Evolutionary conservation across 2,329 filamentous ascomycete species (phyloP), one percentile per base, ranked within the genome.

Genomic region (Talaromyces amestolkiae): DNA sequence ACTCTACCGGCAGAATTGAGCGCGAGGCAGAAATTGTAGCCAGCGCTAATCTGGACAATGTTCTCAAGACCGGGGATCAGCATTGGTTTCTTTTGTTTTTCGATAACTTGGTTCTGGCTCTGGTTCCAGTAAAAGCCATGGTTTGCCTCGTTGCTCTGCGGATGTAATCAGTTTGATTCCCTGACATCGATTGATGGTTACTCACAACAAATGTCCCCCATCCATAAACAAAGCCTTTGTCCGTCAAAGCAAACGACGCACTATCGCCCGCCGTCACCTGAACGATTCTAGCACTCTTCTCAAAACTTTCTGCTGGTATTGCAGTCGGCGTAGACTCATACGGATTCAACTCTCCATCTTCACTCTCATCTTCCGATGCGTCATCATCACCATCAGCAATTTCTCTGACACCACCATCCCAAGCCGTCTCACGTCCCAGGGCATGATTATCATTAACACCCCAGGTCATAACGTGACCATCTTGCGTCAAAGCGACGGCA

Each of bases 381-480:
- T 67, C 35, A 37, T 9, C 35, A 9, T 37, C 68, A 19, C 71
- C 73, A 27, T 69, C 68, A 33, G 31, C 19, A 19, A 74, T 71
- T 51, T 73, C 74, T 49, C 66, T 71, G 56, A 73, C 76, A 19
- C 85, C 85, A 59, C 87, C 87, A 3, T 86, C 84, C 82, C 86
- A 88, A 11, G 80, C 80, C 3, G 90, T 93, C 73, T 91, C 86
- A 72, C 92, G 85, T 51, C 91, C 92, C 22, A 95, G 84, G 8
- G 91, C 90, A 68, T 89, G 89, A 72, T 92, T 87, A 73, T 94
- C 91, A 74, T 95, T 95, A 70, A 94, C 91, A 62, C 92, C 92
- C 92, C 91, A 96, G n/a, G 91, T 93, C 63, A 93, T 79, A 69
- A 95, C 90, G 78, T 86, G 88, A 81, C 92, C 91, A 76, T 93